Base-by-base conservation (phyloP, 2,329 filamentous ascomycete species). In the Xylariaceae sp. region DNA sequence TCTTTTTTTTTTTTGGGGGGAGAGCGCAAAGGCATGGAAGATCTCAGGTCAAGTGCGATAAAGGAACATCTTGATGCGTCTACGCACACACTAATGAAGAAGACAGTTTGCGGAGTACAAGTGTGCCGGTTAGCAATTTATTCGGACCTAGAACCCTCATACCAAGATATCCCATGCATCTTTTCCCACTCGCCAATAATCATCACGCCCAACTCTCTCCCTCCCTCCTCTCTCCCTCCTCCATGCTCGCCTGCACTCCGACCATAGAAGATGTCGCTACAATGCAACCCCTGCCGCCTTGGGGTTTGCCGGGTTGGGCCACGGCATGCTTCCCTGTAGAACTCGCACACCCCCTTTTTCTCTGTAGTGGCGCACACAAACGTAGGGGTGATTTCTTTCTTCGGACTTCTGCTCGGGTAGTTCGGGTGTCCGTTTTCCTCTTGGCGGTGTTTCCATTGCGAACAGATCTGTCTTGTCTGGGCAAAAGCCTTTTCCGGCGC, bases 381-480 rank as follows among this genome's bases (percentile, higher is more conserved):
- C 8, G 32, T 48, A 46, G 41, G 40, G 42, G 12, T 37, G 6
- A 51, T 47, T 40, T 42, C 41, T 53, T 41, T 42, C 52, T 32
- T 51, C 55, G 48, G 58, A 52, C 50, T 49, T 46, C 53, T 50
- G 26, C 32, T 53, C 52, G 54, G 57, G 44, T 45, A 11, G 27
- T 19, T 53, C 47, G 50, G 51, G 41, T 39, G 43, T 52, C 53
- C 47, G 39, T 44, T 40, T 12, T 44, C 26, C 26, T 7, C 56
- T 60, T 55, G 56, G 54, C 54, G 51, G 47, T 53, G 53, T 54
- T 47, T 40, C 51, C 54, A 35, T 32, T 53, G 37, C 9, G 45
- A 12, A 35, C 27, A 46, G 34, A 47, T 50, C 32, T 49, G 29
- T 46, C 46, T 32, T 26, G 42, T 53, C 49, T 59, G 39, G 51